phyloP scores from a whole-genome alignment of 1,284 basidiomycete species.

The Boletus smithii region DNA sequence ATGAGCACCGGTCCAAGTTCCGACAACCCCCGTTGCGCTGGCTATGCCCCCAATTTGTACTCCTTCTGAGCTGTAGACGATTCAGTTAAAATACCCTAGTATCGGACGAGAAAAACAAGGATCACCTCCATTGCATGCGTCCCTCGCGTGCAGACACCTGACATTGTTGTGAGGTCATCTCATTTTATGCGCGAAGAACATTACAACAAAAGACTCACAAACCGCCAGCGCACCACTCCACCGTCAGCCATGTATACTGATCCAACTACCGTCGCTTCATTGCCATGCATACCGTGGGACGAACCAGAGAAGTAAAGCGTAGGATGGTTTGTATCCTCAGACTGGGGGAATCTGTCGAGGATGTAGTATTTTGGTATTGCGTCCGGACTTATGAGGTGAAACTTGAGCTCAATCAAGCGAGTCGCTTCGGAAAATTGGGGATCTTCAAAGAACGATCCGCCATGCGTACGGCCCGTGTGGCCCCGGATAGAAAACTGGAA shows the following conservation, averaged over 20 bases:
- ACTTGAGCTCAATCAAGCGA: slow-evolving; percentile 54
- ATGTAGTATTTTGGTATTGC: slow-evolving; percentile 30
- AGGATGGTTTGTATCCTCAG: slow-evolving; percentile 37
- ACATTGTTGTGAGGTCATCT: slow-evolving; percentile 8
- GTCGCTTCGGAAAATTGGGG: slow-evolving; percentile 58
- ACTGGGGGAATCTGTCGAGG: slow-evolving; percentile 23
- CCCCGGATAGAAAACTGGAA: slow-evolving; percentile 39
- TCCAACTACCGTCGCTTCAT: slow-evolving; percentile 51
- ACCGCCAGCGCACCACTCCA: slow-evolving; percentile 57
- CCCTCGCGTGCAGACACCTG: slow-evolving; percentile 51
- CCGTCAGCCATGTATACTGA: slow-evolving; percentile 53
- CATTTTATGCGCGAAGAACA: not conserved
- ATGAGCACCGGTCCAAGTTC: slow-evolving; percentile 59
- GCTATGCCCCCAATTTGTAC: slow-evolving; percentile 60
- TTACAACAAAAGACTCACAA: slow-evolving; percentile 44
- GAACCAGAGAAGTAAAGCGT: slow-evolving; percentile 54
- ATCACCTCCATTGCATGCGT: slow-evolving; percentile 55
- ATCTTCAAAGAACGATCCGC: slow-evolving; percentile 54
- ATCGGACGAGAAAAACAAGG: not conserved
- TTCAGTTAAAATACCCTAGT: slow-evolving; percentile 1
- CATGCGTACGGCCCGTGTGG: slow-evolving; percentile 33
- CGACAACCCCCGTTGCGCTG: slow-evolving; percentile 61
- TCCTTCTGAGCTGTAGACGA: slow-evolving; percentile 48
- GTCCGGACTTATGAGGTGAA: slow-evolving; percentile 42
- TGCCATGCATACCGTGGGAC: slow-evolving; percentile 44